Base-by-base conservation (phyloP, 768 basidiomycete species). In the Naematelia aurantialba region DNA sequence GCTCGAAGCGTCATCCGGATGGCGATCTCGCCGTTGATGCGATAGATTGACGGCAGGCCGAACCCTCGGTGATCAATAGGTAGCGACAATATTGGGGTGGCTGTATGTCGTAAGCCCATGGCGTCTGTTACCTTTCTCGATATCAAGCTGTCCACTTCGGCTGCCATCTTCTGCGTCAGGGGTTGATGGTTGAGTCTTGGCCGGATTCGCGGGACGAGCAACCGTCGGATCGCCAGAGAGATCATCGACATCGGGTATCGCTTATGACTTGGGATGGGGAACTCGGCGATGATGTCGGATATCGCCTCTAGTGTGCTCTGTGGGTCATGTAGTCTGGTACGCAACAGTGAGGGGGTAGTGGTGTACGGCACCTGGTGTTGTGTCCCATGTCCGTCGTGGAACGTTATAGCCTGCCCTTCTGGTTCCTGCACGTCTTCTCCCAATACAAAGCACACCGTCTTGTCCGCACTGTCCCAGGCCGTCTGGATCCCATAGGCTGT, bases 21-120 rank as follows among this genome's bases (percentile, higher is more conserved):
- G n/a, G 62, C 58, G 12, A 63, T 19, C n/a, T 56, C 42, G 17
- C 47, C 62, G 49, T 63, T 63, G 13, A 63, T 55, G 26, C n/a
- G 25, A 42, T 45, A 11, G 19, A 63, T 24, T 2, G 58, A 56
- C 3, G 62, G 62, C 25, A 63, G 60, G 19, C 44, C 62, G 14
- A 63, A 56, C 2, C 62, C 62, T 3, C 34, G 31, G n/a, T 51
- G 10, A 5, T 29, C 2, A 19, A 63, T 2, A 1, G 62, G 62
- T 4, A 63, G 11, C 4, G 45, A 2, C 12, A 59, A 54, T 2
- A 63, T 21, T 11, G 11, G 17, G 5, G 52, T 19, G n/a, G 11
- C 30, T 12, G 58, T 31, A n/a, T 26, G 19, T 12, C 21, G 5
- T 13, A 46, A n/a, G 11, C 44, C n/a, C 5, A 60, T 26, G 10